Evolutionary conservation across 192 early-diverging fungal species (phyloP).

Genomic region (Coemansia sp.): DNA sequence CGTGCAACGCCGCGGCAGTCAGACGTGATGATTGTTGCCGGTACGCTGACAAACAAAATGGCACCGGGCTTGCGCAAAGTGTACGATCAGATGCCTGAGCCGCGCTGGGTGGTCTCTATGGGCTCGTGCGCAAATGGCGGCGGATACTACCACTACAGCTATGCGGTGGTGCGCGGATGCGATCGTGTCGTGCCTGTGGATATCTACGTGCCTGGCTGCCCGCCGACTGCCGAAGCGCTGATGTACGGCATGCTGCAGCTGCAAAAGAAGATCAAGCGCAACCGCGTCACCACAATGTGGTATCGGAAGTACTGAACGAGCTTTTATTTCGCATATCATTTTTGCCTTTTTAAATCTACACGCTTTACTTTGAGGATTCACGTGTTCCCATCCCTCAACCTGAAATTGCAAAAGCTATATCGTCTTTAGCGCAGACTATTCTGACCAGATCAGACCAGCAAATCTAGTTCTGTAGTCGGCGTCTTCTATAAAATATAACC

Average conservation of each 20-base stretch:
- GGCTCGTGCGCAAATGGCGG: slow-evolving; percentile 96
- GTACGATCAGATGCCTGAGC: slow-evolving; percentile 88
- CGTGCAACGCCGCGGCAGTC: slow-evolving; percentile 95
- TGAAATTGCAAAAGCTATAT: neutral
- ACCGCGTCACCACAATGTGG: slow-evolving; percentile 72
- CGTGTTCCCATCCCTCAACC: neutral
- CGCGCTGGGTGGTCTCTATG: slow-evolving; percentile 99
- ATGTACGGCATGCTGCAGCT: slow-evolving; percentile 95
- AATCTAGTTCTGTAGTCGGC: too few relatives aligned
- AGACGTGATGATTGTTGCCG: slow-evolving; percentile 99
- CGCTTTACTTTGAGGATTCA: slow-evolving; percentile 1
- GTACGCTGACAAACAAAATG: slow-evolving; percentile 99
- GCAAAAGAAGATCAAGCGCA: slow-evolving; percentile 96
- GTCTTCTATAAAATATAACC: too few relatives aligned
- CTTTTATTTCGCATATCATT: too few relatives aligned
- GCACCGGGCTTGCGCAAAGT: slow-evolving; percentile 81
- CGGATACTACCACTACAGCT: slow-evolving; percentile 99
- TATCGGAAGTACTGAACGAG: slow-evolving; percentile 66
- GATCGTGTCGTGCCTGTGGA: slow-evolving; percentile 93
- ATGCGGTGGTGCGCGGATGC: slow-evolving; percentile 93
- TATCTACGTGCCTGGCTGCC: slow-evolving; percentile 97
- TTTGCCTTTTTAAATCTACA: neutral
- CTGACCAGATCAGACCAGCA: too few relatives aligned
- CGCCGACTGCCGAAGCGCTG: slow-evolving; percentile 95
- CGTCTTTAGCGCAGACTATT: too few relatives aligned